Evolutionary conservation across 129 eudicot species (phyloP).

Genomic region (Flaveria sonorensis): DNA sequence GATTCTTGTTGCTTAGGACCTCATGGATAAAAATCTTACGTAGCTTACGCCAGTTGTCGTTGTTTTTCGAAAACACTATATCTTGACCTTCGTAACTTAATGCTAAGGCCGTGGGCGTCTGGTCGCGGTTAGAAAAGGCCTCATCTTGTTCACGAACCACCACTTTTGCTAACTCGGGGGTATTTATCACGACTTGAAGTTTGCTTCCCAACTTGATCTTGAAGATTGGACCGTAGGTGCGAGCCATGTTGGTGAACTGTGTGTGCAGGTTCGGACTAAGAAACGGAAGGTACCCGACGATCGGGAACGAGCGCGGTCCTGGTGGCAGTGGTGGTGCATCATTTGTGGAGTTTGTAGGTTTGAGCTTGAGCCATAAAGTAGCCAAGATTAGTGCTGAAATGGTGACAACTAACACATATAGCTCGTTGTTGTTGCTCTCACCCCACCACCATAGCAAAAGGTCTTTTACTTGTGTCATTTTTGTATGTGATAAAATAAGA

Average conservation of each 20-base stretch:
- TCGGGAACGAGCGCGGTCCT: not conserved
- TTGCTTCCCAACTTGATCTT: not conserved
- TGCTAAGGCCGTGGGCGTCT: not conserved
- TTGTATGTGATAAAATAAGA: too few relatives aligned
- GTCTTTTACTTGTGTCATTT: not conserved
- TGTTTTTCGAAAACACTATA: not conserved
- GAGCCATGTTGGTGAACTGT: slow-evolving; percentile 7
- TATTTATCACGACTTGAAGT: slow-evolving; percentile 1
- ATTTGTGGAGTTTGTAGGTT: not conserved
- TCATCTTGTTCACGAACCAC: slow-evolving; percentile 8
- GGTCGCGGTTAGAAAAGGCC: slow-evolving; percentile 3
- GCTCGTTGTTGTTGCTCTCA: not conserved
- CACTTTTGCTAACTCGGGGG: not conserved
- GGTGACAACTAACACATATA: not conserved
- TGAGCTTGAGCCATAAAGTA: not conserved
- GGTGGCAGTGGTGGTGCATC: slow-evolving; percentile 21
- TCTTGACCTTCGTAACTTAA: not conserved
- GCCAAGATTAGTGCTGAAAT: not conserved
- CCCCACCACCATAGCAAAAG: not conserved
- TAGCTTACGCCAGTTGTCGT: not conserved
- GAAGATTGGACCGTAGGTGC: slow-evolving; percentile 11
- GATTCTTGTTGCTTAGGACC: slow-evolving; percentile 8
- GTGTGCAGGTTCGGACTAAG: not conserved
- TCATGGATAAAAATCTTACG: slow-evolving; percentile 10
- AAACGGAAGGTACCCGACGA: slow-evolving; percentile 16